Evolutionary conservation across 805 yeast species (phyloP).

Genomic region (Hanseniaspora guilliermondii): DNA sequence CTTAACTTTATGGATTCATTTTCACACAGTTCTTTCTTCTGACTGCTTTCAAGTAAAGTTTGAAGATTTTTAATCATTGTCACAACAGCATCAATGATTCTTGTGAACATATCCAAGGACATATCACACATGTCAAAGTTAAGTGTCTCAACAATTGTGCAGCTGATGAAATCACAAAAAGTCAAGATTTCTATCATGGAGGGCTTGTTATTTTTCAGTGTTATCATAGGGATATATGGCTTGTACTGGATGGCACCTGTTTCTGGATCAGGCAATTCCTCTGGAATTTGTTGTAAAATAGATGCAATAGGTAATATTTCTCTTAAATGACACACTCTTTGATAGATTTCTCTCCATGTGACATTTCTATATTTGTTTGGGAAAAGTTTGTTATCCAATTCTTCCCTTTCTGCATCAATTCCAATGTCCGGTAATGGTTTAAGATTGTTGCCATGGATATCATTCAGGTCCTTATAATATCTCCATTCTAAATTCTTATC

Average conservation of each 20-base stretch:
- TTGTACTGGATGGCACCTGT: neutral
- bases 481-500: constrained; percentile 7
- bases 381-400: neutral
- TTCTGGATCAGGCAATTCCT: constrained; percentile 61
- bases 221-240: constrained; percentile 44
- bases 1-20: constrained; percentile 59
- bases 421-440: neutral
- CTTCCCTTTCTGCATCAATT: neutral
- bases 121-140: constrained; percentile 70
- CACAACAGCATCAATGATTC: constrained; percentile 52
- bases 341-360: constrained; percentile 14
- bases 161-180: constrained; percentile 73
- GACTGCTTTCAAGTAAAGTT: neutral
- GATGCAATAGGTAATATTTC: constrained; percentile 90
- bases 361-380: neutral
- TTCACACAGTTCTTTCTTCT: constrained; percentile 24
- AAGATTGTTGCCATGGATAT: neutral
- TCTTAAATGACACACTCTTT: constrained; percentile 83
- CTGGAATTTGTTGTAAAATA: constrained; percentile 62
- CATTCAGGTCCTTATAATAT: constrained; percentile 8
- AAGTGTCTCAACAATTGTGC: constrained; percentile 69
- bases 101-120: constrained; percentile 62
- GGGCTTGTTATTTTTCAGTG: constrained; percentile 74
- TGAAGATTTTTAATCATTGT: constrained; percentile 21
- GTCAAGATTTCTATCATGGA: constrained; percentile 78